Evolutionary conservation across 75 land plant genomes (phyloP).

Genomic region (Picea sitchensis): DNA sequence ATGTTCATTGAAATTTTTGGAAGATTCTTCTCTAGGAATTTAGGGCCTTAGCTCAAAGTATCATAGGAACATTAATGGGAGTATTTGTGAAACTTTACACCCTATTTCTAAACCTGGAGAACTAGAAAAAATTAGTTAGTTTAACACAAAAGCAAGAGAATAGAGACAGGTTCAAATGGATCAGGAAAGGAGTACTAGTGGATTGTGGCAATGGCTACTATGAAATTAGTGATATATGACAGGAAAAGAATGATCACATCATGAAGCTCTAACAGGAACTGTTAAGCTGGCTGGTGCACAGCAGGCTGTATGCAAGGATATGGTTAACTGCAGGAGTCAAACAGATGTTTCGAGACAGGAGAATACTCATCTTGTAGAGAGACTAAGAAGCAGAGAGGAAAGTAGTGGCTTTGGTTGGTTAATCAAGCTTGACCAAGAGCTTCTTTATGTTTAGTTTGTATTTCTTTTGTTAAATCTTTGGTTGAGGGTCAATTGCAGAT

Average conservation of each 20-base stretch:
- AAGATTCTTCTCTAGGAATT: background rate
- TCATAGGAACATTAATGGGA: background rate
- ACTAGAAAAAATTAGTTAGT: background rate
- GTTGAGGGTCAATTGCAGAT: too few species aligned
- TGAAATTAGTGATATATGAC: too few species aligned
- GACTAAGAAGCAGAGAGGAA: constrained; percentile 23
- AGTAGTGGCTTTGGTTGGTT: constrained; percentile 11
- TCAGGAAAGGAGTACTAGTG: constrained; percentile 24
- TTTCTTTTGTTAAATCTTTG: too few species aligned
- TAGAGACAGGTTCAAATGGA: background rate
- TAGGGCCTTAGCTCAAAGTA: background rate
- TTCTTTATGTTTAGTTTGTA: too few species aligned
- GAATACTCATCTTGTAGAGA: constrained; percentile 24
- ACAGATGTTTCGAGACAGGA: constrained; percentile 67
- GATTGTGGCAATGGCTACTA: constrained; percentile 34
- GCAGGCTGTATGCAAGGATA: constrained; percentile 54
- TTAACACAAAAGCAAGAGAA: background rate
- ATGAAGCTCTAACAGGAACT: too few species aligned
- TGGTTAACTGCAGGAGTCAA: constrained; percentile 56
- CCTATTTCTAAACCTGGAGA: background rate
- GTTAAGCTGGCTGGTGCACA: constrained; percentile 64
- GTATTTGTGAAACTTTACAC: background rate
- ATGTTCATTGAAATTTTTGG: background rate
- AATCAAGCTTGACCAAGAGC: constrained; percentile 50
- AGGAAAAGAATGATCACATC: too few species aligned